These are phyloP conservation scores for Trichosanthes cucumerina DNA, from an alignment of 306 rosid genomes.

Conservation along the genomic window DNA sequence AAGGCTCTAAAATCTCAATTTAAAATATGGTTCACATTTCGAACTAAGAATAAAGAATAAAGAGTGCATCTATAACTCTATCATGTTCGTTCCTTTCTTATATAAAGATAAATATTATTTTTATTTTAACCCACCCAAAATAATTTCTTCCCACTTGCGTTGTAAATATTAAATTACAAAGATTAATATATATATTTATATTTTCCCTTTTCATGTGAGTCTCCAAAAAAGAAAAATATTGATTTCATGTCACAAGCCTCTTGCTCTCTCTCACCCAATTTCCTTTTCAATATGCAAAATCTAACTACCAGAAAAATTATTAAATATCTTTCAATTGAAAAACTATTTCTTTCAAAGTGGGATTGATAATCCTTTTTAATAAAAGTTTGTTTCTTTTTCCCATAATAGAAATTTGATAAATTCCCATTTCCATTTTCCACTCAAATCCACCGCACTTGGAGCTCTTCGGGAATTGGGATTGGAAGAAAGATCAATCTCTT, in stretches of 20 bases:
- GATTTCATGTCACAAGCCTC: slow-evolving; percentile 4
- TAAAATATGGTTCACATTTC: no score
- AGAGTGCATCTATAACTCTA: no score
- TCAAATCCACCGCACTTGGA: neutral
- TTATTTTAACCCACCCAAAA: no score
- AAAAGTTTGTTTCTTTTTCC: neutral
- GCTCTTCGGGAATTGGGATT: neutral
- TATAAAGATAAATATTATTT: no score
- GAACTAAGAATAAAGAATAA: no score
- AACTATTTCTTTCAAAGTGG: neutral
- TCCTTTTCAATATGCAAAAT: neutral
- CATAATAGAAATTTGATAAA: neutral
- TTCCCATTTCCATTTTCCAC: neutral
- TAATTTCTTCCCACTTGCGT: no score
- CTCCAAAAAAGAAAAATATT: neutral
- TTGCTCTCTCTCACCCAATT: neutral
- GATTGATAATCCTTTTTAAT: neutral
- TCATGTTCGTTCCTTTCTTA: no score
- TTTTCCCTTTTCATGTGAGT: neutral
- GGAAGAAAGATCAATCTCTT: neutral
- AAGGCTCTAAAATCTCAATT: no score
- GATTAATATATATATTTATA: neutral
- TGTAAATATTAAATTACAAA: no score
- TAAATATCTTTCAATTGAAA: neutral
- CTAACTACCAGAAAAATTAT: neutral